These are phyloP conservation scores for Phylloporus arenicola DNA, from an alignment of 768 basidiomycete species.

Conservation along the genomic window DNA sequence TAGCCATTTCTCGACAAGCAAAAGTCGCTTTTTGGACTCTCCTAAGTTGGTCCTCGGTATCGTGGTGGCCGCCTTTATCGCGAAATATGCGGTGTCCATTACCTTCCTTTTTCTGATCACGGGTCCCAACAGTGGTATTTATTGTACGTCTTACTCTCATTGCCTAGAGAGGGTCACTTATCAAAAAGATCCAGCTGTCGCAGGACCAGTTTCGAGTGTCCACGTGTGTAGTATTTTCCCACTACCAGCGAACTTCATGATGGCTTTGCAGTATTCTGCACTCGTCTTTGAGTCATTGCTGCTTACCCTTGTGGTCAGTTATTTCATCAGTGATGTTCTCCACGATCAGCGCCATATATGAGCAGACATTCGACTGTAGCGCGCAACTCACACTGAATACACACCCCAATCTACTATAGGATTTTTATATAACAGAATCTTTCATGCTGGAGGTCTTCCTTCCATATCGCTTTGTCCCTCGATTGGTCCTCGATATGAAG, in stretches of 20 bases:
- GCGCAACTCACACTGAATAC: background rate
- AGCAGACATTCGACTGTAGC: background rate
- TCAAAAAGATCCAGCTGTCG: background rate
- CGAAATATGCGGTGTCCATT: too few relatives aligned
- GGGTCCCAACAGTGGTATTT: slow-evolving; percentile 8
- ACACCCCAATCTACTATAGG: background rate
- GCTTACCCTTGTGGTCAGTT: slow-evolving; percentile 11
- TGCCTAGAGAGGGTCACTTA: background rate
- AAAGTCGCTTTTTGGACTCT: too few relatives aligned
- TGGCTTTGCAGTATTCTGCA: slow-evolving; percentile 5
- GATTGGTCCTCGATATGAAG: too few relatives aligned
- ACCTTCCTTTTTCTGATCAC: slow-evolving; percentile 7
- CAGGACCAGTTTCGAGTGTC: background rate
- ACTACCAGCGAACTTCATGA: background rate
- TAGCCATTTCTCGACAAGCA: too few relatives aligned
- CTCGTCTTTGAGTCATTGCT: slow-evolving; percentile 13
- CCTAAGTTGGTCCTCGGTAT: too few relatives aligned
- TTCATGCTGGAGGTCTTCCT: too few relatives aligned
- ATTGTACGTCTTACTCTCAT: background rate
- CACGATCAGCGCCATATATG: background rate
- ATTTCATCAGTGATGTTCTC: too few relatives aligned
- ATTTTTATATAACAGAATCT: too few relatives aligned
- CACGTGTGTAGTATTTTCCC: slow-evolving; percentile 2
- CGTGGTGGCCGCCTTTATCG: too few relatives aligned
- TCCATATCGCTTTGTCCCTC: too few relatives aligned